phyloP scores from a whole-genome alignment of 2,329 filamentous ascomycete genomes.

The Aspergillus ibericus region DNA sequence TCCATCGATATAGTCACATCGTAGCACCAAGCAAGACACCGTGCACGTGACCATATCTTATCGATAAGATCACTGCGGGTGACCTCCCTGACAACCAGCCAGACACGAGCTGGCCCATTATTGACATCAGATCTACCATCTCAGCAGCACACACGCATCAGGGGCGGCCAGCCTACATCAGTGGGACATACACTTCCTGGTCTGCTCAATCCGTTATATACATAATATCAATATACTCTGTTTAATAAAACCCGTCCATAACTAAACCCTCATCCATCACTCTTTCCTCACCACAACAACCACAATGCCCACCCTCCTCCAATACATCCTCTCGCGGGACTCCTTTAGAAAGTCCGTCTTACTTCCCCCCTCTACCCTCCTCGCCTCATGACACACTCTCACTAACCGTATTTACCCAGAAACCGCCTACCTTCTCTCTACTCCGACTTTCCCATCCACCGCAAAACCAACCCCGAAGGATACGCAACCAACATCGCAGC shows the following conservation, averaged over 20 bases:
- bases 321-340: conserved; percentile 61
- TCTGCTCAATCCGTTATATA: background rate
- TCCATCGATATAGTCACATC: too few relatives aligned
- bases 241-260: background rate
- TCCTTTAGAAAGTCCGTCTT: conserved; percentile 58
- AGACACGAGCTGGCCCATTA: background rate
- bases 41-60: background rate
- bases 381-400: background rate
- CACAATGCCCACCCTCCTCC: conserved; percentile 60
- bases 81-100: conserved; percentile 2
- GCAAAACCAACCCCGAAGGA: conserved; percentile 77
- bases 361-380: conserved; percentile 24
- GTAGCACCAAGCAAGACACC: background rate
- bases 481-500: conserved; percentile 77
- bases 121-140: conserved; percentile 6
- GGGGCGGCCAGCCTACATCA: background rate
- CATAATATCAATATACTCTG: background rate
- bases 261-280: background rate
- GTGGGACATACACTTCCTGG: background rate
- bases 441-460: conserved; percentile 77
- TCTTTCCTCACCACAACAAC: background rate
- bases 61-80: conserved; percentile 4
- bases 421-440: conserved; percentile 81
- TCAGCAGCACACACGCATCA: background rate
- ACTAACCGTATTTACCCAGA: conserved; percentile 51